Evolutionary conservation across 2,329 filamentous ascomycete species (phyloP).

Genomic region (Talaromyces sp.): DNA sequence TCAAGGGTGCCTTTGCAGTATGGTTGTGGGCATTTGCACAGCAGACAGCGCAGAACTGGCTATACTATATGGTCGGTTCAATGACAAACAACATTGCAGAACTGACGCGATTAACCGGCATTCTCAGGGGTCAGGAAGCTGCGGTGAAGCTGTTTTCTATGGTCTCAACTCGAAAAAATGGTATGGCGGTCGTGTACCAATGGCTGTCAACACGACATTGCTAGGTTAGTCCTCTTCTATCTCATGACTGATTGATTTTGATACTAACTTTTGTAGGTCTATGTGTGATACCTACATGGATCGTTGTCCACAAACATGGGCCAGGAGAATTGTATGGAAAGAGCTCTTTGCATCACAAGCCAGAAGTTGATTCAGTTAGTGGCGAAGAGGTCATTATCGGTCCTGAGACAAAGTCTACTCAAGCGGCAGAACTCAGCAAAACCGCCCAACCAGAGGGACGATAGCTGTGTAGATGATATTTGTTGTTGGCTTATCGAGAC

Average conservation of each 20-base stretch:
- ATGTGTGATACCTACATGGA: conserved; percentile 30
- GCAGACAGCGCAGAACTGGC: conserved; percentile 56
- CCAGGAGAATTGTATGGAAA: conserved; percentile 26
- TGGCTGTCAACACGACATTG: conserved; percentile 42
- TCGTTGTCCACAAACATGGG: conserved; percentile 26
- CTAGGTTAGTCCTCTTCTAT: conserved; percentile 27
- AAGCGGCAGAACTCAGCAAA: background rate
- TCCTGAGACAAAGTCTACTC: background rate
- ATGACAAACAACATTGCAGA: conserved; percentile 59
- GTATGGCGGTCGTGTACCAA: conserved; percentile 43
- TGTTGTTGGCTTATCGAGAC: background rate
- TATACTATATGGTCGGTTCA: conserved; percentile 57
- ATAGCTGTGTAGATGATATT: background rate
- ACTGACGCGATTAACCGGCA: conserved; percentile 42
- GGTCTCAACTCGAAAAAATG: conserved; percentile 47
- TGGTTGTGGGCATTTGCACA: conserved; percentile 52
- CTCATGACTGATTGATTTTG: background rate
- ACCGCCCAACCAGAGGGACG: background rate
- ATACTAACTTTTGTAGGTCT: conserved; percentile 22
- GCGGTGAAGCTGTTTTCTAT: conserved; percentile 46
- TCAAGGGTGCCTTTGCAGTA: conserved; percentile 51
- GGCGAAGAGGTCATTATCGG: background rate
- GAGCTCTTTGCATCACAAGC: background rate
- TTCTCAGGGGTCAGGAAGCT: conserved; percentile 49
- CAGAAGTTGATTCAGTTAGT: background rate